These are phyloP conservation scores for Gnetum montanum DNA, from an alignment of 75 land plant genomes.

Conservation along the genomic window DNA sequence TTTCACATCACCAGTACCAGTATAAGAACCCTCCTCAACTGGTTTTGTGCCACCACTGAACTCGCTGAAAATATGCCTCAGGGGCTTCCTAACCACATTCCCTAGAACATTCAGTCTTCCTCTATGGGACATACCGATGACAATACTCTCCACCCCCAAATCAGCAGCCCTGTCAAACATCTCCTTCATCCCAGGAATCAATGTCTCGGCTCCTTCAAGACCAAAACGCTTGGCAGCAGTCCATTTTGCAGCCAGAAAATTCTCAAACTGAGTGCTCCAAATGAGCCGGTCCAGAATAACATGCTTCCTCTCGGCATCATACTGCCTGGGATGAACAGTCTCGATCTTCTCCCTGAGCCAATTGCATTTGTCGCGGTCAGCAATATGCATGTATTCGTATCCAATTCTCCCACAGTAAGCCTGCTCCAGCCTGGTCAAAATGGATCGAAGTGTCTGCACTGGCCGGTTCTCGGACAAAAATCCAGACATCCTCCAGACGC, in stretches of 20 bases:
- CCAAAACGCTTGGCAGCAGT: constrained; percentile 94
- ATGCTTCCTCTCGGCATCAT: constrained; percentile 38
- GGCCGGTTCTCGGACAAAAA: constrained; percentile 83
- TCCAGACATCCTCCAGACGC: constrained; percentile 87
- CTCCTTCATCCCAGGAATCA: constrained; percentile 99
- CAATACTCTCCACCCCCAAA: constrained; percentile 88
- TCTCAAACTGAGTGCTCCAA: constrained; percentile 92
- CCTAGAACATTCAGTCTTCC: constrained; percentile 92
- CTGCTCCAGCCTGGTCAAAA: constrained; percentile 72
- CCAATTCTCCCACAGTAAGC: constrained; percentile 94
- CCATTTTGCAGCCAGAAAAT: constrained; percentile 90
- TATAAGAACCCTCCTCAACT: constrained; percentile 70
- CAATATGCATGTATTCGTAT: constrained; percentile 97
- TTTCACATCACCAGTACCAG: constrained; percentile 97
- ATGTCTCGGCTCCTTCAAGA: constrained; percentile 90
- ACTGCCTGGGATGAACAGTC: constrained; percentile 40
- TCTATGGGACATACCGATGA: constrained; percentile 94
- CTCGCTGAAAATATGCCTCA: constrained; percentile 88
- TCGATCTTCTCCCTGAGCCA: constrained; percentile 96
- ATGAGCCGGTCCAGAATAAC: constrained; percentile 89
- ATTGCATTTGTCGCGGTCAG: constrained; percentile 82
- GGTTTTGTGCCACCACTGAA: constrained; percentile 84
- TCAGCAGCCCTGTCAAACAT: constrained; percentile 87
- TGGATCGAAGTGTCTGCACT: constrained; percentile 70
- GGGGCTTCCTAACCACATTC: constrained; percentile 90